Conservation (phyloP, 164 flowering plant genomes). For the Sedum album region DNA sequence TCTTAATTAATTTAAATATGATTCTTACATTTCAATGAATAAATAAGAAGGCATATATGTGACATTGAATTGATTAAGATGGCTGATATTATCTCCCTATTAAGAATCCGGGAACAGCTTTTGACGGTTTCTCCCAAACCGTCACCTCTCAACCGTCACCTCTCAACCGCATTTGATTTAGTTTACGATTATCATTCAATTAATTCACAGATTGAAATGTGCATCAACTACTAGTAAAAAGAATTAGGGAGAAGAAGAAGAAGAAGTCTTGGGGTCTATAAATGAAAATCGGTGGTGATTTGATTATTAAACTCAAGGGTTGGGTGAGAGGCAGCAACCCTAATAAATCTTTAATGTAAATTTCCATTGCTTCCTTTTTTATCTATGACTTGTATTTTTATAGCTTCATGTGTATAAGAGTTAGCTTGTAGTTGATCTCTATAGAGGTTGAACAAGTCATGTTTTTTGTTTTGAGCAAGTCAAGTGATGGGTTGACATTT, state of each 20-base stretch:
- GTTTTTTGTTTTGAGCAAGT: background rate
- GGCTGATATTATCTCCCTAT: too few relatives aligned
- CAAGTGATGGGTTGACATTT: background rate
- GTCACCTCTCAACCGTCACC: too few relatives aligned
- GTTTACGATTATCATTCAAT: too few relatives aligned
- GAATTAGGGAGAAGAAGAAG: background rate
- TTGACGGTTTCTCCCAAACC: too few relatives aligned
- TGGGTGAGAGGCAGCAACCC: conserved; percentile 1
- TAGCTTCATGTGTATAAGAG: background rate
- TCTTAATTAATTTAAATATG: too few relatives aligned
- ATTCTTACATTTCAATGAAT: too few relatives aligned
- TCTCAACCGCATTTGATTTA: too few relatives aligned
- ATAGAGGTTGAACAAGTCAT: background rate
- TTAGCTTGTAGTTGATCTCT: background rate
- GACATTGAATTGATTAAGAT: too few relatives aligned
- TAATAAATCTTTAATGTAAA: background rate
- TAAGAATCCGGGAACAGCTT: too few relatives aligned
- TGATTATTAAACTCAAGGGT: background rate
- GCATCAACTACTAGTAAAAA: background rate
- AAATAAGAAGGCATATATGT: too few relatives aligned
- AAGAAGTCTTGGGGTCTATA: background rate
- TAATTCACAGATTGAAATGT: too few relatives aligned
- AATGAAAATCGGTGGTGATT: background rate
- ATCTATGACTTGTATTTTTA: background rate
- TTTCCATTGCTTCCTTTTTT: background rate